Evolutionary conservation across 2,329 filamentous ascomycete species (phyloP), one percentile per base, ranked within the genome.

Genomic region (Nigrospora sphaerica): DNA sequence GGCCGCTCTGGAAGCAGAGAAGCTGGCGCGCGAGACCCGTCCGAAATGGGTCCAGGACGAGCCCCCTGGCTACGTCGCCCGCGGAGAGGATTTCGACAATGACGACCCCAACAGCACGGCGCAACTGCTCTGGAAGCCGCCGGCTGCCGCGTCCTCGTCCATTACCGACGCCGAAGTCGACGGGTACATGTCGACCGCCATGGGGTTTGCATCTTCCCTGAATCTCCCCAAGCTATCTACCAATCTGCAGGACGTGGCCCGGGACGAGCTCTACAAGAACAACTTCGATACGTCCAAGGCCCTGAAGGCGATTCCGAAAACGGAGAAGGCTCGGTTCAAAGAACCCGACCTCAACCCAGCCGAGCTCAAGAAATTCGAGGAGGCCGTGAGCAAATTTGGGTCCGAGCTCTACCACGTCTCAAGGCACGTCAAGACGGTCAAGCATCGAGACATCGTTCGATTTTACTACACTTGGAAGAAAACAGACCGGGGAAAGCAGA

Each of bases 401-500:
- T 96, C 92, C 0, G 93, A 98, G 66, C 81, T 95, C 57, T 80
- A 88, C 54, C 78, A 79, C 40, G 85, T 97, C 49, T 89, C 84
- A 53, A 83, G 86, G 55, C 87, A 95, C 63, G 88, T 96, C 58
- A 91, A 89, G 65, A 88, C 85, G 0, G 81, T 93, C 55, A 81
- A 80, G 36, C 83, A 90, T 51, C 83, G 85, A 43, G 81, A 88
- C 48, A 85, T 96, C 51, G 89, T 95, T 23, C 86, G 93, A 4
- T 95, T 87, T 62, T 98, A 97, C 67, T 98, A 98, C 63, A 88
- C 88, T 54, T 98, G 93, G 93, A 98, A 98, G 70, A 97, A 97
- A 67, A 89, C 89, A 0, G 78, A 85, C 2, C 83, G 85, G 48
- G 93, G 93, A 36, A 84, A 80, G 60, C 83, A 93, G 56, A 83